Evolutionary conservation across 306 rosid species (phyloP).

Genomic region (Vigna unguiculata): DNA sequence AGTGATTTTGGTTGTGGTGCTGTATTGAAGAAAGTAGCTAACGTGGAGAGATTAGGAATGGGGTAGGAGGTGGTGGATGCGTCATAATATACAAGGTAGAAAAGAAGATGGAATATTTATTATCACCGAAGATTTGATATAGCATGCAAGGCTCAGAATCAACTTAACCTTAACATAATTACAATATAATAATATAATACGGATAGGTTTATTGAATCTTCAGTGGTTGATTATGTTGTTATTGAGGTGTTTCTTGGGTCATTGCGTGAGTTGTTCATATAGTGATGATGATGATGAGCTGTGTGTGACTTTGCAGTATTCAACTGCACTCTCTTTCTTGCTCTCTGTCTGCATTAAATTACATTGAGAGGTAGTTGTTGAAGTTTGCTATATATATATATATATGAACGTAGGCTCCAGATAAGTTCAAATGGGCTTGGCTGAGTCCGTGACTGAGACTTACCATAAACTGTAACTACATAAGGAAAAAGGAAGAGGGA

Average conservation of each 20-base stretch:
- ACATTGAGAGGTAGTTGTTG: constrained; percentile 40
- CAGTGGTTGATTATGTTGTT: background rate
- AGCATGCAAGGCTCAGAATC: constrained; percentile 29
- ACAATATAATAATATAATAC: background rate
- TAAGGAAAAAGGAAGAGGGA: background rate
- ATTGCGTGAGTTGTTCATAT: background rate
- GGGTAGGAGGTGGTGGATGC: constrained; percentile 52
- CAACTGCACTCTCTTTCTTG: background rate
- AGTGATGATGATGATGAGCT: constrained; percentile 28
- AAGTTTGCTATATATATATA: constrained; percentile 3
- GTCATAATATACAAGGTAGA: constrained; percentile 49
- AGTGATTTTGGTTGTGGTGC: constrained; percentile 41
- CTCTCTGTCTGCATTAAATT: constrained; percentile 42
- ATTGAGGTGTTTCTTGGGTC: background rate
- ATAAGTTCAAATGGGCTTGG: background rate
- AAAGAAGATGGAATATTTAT: constrained; percentile 57
- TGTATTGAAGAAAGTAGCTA: constrained; percentile 35
- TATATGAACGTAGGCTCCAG: constrained; percentile 14
- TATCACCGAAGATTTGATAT: constrained; percentile 18
- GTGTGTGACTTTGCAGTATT: constrained; percentile 16
- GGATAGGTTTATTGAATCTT: background rate
- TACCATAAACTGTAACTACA: background rate
- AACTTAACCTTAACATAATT: constrained; percentile 13
- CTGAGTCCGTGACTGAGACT: background rate
- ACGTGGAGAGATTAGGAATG: constrained; percentile 32